These are phyloP conservation scores for Melampsora americana DNA, from an alignment of 1,284 basidiomycete genomes.

Conservation along the genomic window DNA sequence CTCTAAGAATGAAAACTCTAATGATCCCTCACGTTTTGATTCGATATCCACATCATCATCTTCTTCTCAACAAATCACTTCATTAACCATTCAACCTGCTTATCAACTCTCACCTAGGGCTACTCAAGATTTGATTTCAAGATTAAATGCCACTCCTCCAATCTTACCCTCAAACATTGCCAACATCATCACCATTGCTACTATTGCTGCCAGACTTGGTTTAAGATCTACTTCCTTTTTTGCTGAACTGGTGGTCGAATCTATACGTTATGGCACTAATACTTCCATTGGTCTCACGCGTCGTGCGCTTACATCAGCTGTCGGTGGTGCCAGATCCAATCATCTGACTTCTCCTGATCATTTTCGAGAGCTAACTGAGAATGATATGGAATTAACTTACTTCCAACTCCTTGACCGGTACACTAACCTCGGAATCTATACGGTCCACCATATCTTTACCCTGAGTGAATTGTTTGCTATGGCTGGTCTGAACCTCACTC, in stretches of 20 bases:
- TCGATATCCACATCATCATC: not conserved
- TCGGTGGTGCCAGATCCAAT: slow-evolving; percentile 54
- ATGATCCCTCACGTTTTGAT: not conserved
- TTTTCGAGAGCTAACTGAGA: not conserved
- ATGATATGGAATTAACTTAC: slow-evolving; percentile 51
- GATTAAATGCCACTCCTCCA: slow-evolving; percentile 48
- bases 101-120: slow-evolving; percentile 19
- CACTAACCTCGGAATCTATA: slow-evolving; percentile 60
- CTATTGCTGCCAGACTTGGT: slow-evolving; percentile 54
- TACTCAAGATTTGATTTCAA: slow-evolving; percentile 20
- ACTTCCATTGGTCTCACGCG: slow-evolving; percentile 54
- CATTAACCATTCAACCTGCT: not conserved
- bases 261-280: slow-evolving; percentile 48
- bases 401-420: slow-evolving; percentile 58
- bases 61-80: slow-evolving; percentile 3
- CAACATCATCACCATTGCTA: slow-evolving; percentile 55
- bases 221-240: slow-evolving; percentile 55
- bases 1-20: too few relatives aligned
- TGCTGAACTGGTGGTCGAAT: slow-evolving; percentile 56
- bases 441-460: slow-evolving; percentile 55
- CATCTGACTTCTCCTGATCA: not conserved
- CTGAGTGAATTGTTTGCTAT: slow-evolving; percentile 60
- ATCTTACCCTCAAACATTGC: slow-evolving; percentile 56
- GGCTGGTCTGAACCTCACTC: slow-evolving; percentile 58
- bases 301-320: slow-evolving; percentile 55